Evolutionary conservation across 225 moss, liverwort and hornwort genomes (phyloP).

Genomic region (Bryum argenteum): DNA sequence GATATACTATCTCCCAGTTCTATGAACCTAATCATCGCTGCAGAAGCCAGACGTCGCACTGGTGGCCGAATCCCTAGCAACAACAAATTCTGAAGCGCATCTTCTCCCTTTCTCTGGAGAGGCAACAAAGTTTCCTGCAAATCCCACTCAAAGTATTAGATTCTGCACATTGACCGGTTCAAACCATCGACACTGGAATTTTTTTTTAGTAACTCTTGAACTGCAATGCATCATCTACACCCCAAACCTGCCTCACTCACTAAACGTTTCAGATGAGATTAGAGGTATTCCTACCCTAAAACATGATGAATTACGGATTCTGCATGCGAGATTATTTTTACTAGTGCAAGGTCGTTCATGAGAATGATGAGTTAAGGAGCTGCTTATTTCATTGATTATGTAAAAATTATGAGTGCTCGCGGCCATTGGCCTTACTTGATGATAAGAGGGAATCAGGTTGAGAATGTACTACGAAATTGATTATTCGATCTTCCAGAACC

Average conservation of each 20-base stretch:
- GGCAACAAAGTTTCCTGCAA: conserved; percentile 72
- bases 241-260: background rate
- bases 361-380: background rate
- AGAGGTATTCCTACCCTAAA: conserved; percentile 17
- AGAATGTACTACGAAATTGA: conserved; percentile 27
- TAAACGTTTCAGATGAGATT: background rate
- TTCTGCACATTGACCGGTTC: background rate
- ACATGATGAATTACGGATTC: background rate
- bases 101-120: conserved; percentile 90
- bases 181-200: background rate
- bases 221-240: background rate
- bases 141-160: conserved; percentile 16
- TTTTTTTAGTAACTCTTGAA: background rate
- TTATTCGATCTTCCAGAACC: background rate
- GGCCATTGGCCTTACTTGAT: conserved; percentile 5
- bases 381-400: background rate
- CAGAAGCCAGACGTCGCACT: conserved; percentile 85
- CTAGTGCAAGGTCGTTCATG: background rate
- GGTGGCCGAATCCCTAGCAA: conserved; percentile 85
- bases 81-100: conserved; percentile 84
- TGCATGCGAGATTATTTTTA: too few species aligned
- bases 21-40: conserved; percentile 84
- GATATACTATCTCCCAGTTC: conserved; percentile 97
- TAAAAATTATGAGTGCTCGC: background rate
- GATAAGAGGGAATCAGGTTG: conserved; percentile 6